phyloP scores from a whole-genome alignment of 2,329 filamentous ascomycete species.

The Diaporthe helianthi region DNA sequence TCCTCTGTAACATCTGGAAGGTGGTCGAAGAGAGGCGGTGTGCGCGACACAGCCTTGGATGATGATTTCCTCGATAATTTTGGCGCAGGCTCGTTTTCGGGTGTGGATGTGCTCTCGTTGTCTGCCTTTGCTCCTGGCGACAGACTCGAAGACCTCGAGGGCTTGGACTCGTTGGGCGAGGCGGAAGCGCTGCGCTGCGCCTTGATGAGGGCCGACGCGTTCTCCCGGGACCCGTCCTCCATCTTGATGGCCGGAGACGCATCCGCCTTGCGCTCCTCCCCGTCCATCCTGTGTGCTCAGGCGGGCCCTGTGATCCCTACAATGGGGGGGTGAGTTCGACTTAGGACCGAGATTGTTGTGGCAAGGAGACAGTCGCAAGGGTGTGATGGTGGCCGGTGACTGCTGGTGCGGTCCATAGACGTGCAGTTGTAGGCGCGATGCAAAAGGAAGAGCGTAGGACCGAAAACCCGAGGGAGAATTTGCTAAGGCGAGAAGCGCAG shows the following conservation, averaged over 20 bases:
- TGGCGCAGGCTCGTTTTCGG: slow-evolving; percentile 62
- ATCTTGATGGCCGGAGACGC: slow-evolving; percentile 46
- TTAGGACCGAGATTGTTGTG: neutral
- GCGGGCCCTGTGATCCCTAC: neutral
- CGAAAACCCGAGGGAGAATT: slow-evolving; percentile 18
- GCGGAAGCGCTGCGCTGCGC: slow-evolving; percentile 48
- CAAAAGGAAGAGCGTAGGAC: slow-evolving; percentile 6
- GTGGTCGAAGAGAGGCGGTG: slow-evolving; percentile 73
- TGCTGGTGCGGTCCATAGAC: slow-evolving; percentile 32
- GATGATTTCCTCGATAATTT: slow-evolving; percentile 78
- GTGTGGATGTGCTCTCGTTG: slow-evolving; percentile 56
- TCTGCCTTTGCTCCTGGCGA: slow-evolving; percentile 56
- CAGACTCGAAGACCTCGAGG: slow-evolving; percentile 50
- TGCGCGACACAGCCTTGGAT: slow-evolving; percentile 70
- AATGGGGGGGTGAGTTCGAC: neutral
- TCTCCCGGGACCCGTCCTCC: slow-evolving; percentile 47
- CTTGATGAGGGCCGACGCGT: slow-evolving; percentile 49
- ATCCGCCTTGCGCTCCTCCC: slow-evolving; percentile 39
- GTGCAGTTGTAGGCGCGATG: slow-evolving; percentile 5
- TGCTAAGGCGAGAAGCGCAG: slow-evolving; percentile 3
- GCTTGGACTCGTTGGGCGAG: slow-evolving; percentile 50
- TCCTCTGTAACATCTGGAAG: slow-evolving; percentile 80
- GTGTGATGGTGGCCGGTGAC: neutral
- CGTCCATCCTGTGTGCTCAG: slow-evolving; percentile 39
- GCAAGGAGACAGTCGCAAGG: slow-evolving; percentile 20